phyloP scores from a whole-genome alignment of 352 stramenopile species.

The Blastocystis sp. region DNA sequence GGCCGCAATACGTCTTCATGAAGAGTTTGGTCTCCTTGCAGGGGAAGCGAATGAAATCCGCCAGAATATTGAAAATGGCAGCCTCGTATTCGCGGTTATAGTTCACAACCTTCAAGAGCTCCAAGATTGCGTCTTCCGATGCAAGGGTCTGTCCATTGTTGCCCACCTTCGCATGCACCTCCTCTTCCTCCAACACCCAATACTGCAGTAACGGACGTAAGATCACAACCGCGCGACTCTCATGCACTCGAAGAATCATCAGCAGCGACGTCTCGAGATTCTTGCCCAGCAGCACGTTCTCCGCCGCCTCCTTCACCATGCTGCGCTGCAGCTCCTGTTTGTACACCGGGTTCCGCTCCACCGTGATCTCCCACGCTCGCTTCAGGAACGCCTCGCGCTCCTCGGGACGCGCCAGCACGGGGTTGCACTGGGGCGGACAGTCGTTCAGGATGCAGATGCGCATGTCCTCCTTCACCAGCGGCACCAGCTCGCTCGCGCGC shows the following conservation, averaged over 20 bases:
- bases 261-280: background rate
- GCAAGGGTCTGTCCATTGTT: background rate
- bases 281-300: constrained; percentile 11
- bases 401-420: background rate
- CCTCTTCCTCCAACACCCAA: constrained; percentile 29
- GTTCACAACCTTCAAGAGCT: background rate
- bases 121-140: background rate
- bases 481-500: background rate
- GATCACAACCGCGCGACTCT: background rate
- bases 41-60: constrained; percentile 38
- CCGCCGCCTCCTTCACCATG: background rate
- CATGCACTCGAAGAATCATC: background rate
- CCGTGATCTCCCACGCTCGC: background rate
- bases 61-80: background rate
- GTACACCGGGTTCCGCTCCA: background rate
- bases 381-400: background rate
- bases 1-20: background rate
- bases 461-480: background rate
- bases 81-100: background rate
- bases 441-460: background rate
- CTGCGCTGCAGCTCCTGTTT: background rate
- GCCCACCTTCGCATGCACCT: background rate
- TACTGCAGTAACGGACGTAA: constrained; percentile 2
- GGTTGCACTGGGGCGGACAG: constrained; percentile 4
- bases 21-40: constrained; percentile 39